Conservation (phyloP, 768 basidiomycete species). For the Pleurotus citrinopileatus region DNA sequence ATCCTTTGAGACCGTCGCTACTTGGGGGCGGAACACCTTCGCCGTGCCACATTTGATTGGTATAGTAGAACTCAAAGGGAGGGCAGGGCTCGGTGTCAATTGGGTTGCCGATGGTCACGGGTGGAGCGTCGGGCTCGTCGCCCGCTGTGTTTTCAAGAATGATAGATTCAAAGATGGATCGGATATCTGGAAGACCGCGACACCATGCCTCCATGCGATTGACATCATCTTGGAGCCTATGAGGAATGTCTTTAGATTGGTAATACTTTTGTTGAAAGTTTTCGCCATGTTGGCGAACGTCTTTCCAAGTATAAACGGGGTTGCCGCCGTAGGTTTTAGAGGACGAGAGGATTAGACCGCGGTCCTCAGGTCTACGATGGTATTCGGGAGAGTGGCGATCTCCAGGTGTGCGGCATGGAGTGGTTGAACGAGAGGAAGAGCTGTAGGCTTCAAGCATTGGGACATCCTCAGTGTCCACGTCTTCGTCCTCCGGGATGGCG, state of each 20-base stretch:
- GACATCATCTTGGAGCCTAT: constrained; percentile 62
- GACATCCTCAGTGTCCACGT: background rate
- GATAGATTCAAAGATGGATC: constrained; percentile 57
- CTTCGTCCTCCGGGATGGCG: no score
- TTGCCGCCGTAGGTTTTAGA: constrained; percentile 27
- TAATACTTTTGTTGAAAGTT: constrained; percentile 31
- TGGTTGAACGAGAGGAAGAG: background rate
- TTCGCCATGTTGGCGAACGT: constrained; percentile 29
- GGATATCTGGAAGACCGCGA: constrained; percentile 40
- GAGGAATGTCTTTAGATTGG: constrained; percentile 53
- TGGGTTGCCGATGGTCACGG: constrained; percentile 64
- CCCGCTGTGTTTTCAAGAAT: constrained; percentile 63
- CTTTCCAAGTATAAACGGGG: constrained; percentile 34
- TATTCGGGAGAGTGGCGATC: constrained; percentile 11
- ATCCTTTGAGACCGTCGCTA: constrained; percentile 54
- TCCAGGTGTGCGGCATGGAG: constrained; percentile 10
- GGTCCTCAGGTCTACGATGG: constrained; percentile 11
- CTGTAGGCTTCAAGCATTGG: background rate
- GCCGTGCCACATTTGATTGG: constrained; percentile 77
- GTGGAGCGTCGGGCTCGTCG: constrained; percentile 69
- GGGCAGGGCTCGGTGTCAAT: constrained; percentile 71
- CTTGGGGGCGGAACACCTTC: constrained; percentile 69
- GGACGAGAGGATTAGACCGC: constrained; percentile 3
- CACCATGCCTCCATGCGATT: constrained; percentile 45
- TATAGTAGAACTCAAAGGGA: constrained; percentile 85